A percentile compares a stretch with the other conserved stretches of the same genome.
Conservation (phyloP, 2,329 filamentous ascomycete species). For the Calonectria henricotiae region DNA sequence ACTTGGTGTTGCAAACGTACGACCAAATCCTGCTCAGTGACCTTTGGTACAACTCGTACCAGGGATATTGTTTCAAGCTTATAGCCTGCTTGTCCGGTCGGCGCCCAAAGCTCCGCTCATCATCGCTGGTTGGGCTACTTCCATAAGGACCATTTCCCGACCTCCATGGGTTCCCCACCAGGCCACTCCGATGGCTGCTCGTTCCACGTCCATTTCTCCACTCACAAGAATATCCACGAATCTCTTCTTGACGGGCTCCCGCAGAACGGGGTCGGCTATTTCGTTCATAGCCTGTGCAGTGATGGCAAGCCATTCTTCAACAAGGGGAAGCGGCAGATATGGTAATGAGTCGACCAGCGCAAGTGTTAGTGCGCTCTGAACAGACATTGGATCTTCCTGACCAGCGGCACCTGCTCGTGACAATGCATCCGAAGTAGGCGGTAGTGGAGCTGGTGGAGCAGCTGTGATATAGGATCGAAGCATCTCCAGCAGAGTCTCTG, state of each 20-base stretch:
- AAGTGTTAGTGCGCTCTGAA: constrained; percentile 84
- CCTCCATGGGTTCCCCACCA: constrained; percentile 84
- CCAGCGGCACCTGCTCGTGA: constrained; percentile 53
- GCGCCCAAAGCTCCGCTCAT: constrained; percentile 71
- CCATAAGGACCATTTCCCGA: constrained; percentile 66
- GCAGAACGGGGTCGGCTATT: constrained; percentile 75
- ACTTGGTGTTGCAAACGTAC: neutral
- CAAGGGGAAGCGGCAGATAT: constrained; percentile 77
- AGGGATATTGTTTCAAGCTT: constrained; percentile 36
- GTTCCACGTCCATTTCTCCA: constrained; percentile 91
- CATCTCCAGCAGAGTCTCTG: constrained; percentile 86
- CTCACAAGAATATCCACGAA: constrained; percentile 86
- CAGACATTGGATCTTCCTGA: constrained; percentile 70
- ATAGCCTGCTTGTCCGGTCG: constrained; percentile 58
- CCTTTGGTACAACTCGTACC: neutral
- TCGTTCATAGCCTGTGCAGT: constrained; percentile 78
- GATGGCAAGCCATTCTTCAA: constrained; percentile 87
- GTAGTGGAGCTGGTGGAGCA: constrained; percentile 65
- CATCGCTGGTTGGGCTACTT: constrained; percentile 55
- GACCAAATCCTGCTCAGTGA: neutral
- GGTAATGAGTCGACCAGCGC: constrained; percentile 86
- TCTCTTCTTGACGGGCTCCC: constrained; percentile 77
- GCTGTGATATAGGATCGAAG: constrained; percentile 74
- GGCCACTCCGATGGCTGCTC: constrained; percentile 82
- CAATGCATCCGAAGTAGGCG: constrained; percentile 59